These are phyloP conservation scores for Yarrowia sp. DNA, from an alignment of 805 yeast genomes.

Conservation along the genomic window DNA sequence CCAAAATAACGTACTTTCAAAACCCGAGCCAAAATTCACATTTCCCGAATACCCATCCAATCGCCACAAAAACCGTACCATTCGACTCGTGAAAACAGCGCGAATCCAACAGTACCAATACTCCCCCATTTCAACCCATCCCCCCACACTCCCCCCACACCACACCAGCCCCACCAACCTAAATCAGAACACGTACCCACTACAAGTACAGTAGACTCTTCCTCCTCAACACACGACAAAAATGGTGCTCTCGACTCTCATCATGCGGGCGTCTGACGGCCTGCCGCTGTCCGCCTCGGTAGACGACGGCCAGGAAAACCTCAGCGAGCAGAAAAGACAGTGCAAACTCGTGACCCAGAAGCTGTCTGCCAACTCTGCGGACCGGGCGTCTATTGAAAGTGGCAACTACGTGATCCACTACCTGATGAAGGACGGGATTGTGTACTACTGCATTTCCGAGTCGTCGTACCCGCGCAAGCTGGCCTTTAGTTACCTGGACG, in stretches of 20 bases:
- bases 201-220: neutral
- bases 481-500: constrained; percentile 82
- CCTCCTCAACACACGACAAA: neutral
- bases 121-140: neutral
- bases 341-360: constrained; percentile 72
- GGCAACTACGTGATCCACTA: constrained; percentile 74
- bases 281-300: constrained; percentile 90
- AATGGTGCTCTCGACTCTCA: constrained; percentile 66
- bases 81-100: neutral
- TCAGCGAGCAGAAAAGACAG: constrained; percentile 78
- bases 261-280: constrained; percentile 49
- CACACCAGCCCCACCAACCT: neutral
- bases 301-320: constrained; percentile 64
- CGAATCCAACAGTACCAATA: neutral
- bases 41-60: neutral
- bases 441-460: constrained; percentile 76
- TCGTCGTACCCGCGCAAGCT: constrained; percentile 78
- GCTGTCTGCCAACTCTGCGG: constrained; percentile 74
- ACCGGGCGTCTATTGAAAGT: constrained; percentile 79
- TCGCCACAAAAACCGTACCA: neutral
- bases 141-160: no score
- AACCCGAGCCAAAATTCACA: neutral
- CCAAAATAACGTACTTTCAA: no score
- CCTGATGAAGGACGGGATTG: constrained; percentile 57
- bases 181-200: neutral